These are phyloP conservation scores for Pseudopyrenochaeta lycopersici DNA, from an alignment of 2,329 filamentous ascomycete species.

Conservation along the genomic window DNA sequence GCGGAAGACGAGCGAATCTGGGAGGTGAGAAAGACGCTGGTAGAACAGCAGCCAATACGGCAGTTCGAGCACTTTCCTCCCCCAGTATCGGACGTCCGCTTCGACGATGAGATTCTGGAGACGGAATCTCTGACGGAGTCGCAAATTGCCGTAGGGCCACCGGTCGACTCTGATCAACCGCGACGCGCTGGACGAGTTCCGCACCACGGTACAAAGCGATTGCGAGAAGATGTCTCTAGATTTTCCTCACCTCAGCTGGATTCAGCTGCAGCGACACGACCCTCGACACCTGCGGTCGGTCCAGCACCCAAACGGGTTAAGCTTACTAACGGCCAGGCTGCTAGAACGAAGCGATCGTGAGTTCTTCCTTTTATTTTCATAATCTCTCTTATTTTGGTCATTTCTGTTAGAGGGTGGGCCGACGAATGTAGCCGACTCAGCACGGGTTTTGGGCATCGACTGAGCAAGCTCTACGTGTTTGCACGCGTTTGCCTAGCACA, in stretches of 20 bases:
- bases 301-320: constrained; percentile 46
- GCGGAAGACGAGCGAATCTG: constrained; percentile 37
- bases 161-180: constrained; percentile 39
- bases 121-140: constrained; percentile 48
- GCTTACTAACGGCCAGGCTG: constrained; percentile 46
- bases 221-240: constrained; percentile 38
- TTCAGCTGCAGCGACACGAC: constrained; percentile 41
- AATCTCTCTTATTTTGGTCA: constrained; percentile 17
- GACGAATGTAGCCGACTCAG: constrained; percentile 35
- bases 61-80: constrained; percentile 28
- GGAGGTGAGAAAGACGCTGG: constrained; percentile 36
- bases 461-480: constrained; percentile 46
- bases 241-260: constrained; percentile 44
- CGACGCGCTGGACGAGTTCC: constrained; percentile 41
- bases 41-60: constrained; percentile 33
- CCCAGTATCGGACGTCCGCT: constrained; percentile 44
- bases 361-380: constrained; percentile 27
- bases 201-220: constrained; percentile 40
- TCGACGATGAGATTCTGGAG: constrained; percentile 47
- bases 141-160: constrained; percentile 46
- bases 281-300: constrained; percentile 42
- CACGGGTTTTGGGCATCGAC: constrained; percentile 37
- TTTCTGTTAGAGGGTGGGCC: constrained; percentile 22
- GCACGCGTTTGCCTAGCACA: constrained; percentile 36
- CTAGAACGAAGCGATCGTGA: constrained; percentile 51